Base-by-base conservation (phyloP, 1,284 basidiomycete species). In the Malassezia nana region DNA sequence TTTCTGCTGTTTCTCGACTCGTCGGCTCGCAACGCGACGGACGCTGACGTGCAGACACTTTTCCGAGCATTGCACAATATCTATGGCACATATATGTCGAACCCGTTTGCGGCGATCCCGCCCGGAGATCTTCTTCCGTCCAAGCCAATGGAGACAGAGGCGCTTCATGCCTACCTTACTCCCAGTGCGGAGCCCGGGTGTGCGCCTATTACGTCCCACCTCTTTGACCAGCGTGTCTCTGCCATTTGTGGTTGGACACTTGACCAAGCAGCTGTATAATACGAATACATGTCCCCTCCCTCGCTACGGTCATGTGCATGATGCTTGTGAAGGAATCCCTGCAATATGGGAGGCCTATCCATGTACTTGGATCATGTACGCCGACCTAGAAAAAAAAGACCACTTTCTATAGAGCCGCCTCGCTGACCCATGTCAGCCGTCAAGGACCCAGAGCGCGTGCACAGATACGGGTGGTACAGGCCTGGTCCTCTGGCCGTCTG, bases 401-500 rank as follows among this genome's bases (percentile, higher is more conserved):
- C 52, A 45, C 49, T 49, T 56, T 56, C 42, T 51, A 33, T 56
- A 51, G 54, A 56, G 54, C 54, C 54, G 28, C 54, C 54, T 46
- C 32, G 52, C 20, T 29, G 45, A 42, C 26, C 26, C 20, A 15
- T 22, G 33, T 46, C 42, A 33, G 24, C 51, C 25, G 28, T 16
- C 16, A 22, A 56, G 48, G 29, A 13, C 29, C 6, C 28, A 43
- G 44, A 46, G 44, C 12, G 54, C 18, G 54, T 24, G 54, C 54
- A 56, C 54, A 56, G 54, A 56, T 56, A 56, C 54, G 54, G 46
- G 49, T 49, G 54, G 43, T 6, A 56, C 54, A 56, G 15, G 38
- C 24, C 3, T 38, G 40, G 24, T n/a, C n/a, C n/a, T n/a, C n/a
- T n/a, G n/a, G n/a, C n/a, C 20, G 12, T 24, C 38, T 20, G 24